Conservation (phyloP, 805 yeast genomes). For the Kockiozyma suomiensis region DNA sequence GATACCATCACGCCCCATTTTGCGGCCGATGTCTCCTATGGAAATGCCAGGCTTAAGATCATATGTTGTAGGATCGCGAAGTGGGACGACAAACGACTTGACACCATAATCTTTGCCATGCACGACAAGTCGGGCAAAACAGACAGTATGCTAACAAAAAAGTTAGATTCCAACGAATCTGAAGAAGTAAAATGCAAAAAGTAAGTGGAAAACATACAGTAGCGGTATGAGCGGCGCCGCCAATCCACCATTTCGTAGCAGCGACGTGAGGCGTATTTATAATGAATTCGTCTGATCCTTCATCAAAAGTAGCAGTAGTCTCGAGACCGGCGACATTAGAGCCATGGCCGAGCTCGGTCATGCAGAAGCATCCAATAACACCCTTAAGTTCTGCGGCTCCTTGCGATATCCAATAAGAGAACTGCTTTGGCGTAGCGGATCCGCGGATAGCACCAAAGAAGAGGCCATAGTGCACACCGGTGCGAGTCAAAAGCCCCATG, state of each 20-base stretch:
- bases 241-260: slow-evolving; percentile 99
- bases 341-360: slow-evolving; percentile 94
- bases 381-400: slow-evolving; percentile 45
- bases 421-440: slow-evolving; percentile 83
- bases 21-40: slow-evolving; percentile 90
- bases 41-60: slow-evolving; percentile 75
- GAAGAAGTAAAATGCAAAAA: not conserved
- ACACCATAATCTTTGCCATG: slow-evolving; percentile 88
- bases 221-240: slow-evolving; percentile 95
- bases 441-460: slow-evolving; percentile 82
- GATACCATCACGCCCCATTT: slow-evolving; percentile 95
- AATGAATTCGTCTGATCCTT: slow-evolving; percentile 62
- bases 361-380: slow-evolving; percentile 79
- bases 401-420: slow-evolving; percentile 72
- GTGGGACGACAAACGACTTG: slow-evolving; percentile 87
- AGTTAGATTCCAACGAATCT: not conserved
- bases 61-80: slow-evolving; percentile 70
- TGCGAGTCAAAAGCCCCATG: slow-evolving; percentile 77
- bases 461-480: slow-evolving; percentile 86
- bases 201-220: slow-evolving; percentile 44
- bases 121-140: slow-evolving; percentile 80
- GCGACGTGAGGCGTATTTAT: slow-evolving; percentile 87
- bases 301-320: slow-evolving; percentile 84
- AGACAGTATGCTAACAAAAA: slow-evolving; percentile 59
- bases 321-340: slow-evolving; percentile 92